Evolutionary conservation across 2,329 filamentous ascomycete species (phyloP), one percentile per base, ranked within the genome.

Genomic region (Botrytis aclada): DNA sequence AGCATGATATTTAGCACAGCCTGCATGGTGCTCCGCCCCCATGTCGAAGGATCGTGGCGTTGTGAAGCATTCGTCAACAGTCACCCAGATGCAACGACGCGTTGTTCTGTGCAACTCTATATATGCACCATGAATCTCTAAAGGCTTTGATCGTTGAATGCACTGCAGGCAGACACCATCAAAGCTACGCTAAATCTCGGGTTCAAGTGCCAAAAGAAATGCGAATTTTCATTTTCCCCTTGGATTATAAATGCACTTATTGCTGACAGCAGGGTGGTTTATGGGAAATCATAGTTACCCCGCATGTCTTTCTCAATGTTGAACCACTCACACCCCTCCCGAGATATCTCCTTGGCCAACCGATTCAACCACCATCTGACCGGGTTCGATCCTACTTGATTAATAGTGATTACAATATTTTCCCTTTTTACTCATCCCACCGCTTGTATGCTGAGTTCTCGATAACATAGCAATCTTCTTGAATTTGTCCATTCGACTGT

Each of bases 31-130:
- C 25, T 43, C 47, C 34, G 61, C 70, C 61, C 47, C 62, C 62
- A 58, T 5, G 25, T 60, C n/a, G 51, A 72, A 69, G 70, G 51
- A 72, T 72, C 12, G 62, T 69, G 70, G 70, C 70, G 54, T 69
- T 43, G 4, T 37, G 45, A 69, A 60, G 63, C 41, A 72, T 67
- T 72, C 62, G 51, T 72, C 51, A 41, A 58, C 4, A 34, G 29
- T 66, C 70, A 39, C 10, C 70, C 51, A 45, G 8, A 66, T 58
- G 45, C 47, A 66, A 43, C 18, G 18, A 56, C 2, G 5, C 56
- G 47, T 18, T 69, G n/a, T 41, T 20, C 34, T 56, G 22, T 41
- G 47, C n/a, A 29, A 32, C 34, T 43, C 34, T 67, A 9, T 25
- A 25, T n/a, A 66, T 58, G 29, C 58, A 64, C 25, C 20, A 32